Evolutionary conservation across 225 moss, liverwort and hornwort species (phyloP), one percentile per base, ranked within the genome.

Genomic region (Physcomitrellopsis africana): DNA sequence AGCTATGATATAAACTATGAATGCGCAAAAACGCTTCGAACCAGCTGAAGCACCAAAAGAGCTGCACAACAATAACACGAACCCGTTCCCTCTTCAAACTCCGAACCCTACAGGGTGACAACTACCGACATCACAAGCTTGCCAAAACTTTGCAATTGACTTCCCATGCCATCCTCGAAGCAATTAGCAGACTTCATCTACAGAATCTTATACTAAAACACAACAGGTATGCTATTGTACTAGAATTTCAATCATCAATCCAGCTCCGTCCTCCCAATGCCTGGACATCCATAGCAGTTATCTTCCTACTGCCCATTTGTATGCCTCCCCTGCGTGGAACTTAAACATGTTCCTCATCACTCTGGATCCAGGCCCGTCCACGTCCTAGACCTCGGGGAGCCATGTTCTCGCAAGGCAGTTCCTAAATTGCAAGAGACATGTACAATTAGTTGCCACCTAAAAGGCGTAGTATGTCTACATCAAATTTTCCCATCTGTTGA

Each of bases 41-140:
- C 72, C 69, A 77, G 83, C 80, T 80, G 63, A 68, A 73, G n/a
- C 61, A 9, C 32, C 12, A 23, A 46, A 23, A 51, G 60, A 63
- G 78, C 67, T 71, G 70, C 70, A 69, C 69, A 63, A 49, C 60
- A 69, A 58, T 65, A 19, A 57, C 68, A 29, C 62, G 43, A 81
- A 79, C 75, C 76, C 72, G 75, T 76, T 76, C 57, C 32, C 4
- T 37, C 75, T 77, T 75, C 74, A 68, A 85, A 72, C 58, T 81
- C 78, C 85, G 79, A 81, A 81, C 78, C 78, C 79, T 76, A 76
- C 76, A 81, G 72, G 72, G 20, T 79, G 67, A 78, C 81, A 75
- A 76, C 72, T 72, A 63, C 76, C 60, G 81, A 68, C 75, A 76
- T 79, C 72, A 76, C 76, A 81, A 65, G 60, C 72, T 78, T 73